These are phyloP conservation scores for Ajuga chamaepitys DNA, from an alignment of 257 asterid species.

Conservation along the genomic window DNA sequence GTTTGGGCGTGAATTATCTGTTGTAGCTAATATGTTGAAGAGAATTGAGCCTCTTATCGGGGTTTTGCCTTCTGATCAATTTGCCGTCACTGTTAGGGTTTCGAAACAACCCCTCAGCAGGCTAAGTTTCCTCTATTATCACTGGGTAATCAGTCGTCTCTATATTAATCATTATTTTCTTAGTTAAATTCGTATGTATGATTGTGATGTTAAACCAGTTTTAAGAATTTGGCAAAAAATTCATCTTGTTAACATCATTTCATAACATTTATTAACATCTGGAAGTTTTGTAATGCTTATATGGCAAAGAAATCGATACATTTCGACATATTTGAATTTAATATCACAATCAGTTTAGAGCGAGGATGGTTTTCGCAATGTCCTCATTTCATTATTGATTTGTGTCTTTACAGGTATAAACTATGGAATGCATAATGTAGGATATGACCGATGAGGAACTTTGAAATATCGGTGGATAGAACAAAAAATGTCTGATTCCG, in stretches of 20 bases:
- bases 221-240: not conserved
- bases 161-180: not conserved
- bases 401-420: constrained; percentile 57
- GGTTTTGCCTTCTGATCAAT: constrained; percentile 89
- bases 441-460: constrained; percentile 78
- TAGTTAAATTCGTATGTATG: not conserved
- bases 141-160: constrained; percentile 58
- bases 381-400: not conserved
- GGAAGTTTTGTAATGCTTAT: not conserved
- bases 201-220: not conserved
- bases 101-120: constrained; percentile 66
- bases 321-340: not conserved
- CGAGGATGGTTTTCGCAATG: not conserved
- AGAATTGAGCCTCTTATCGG: constrained; percentile 93
- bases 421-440: constrained; percentile 98
- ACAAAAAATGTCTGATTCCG: constrained; percentile 7
- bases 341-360: not conserved
- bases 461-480: constrained; percentile 41
- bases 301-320: not conserved
- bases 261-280: too few species aligned
- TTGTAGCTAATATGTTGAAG: constrained; percentile 82
- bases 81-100: constrained; percentile 62
- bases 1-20: constrained; percentile 78
- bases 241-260: too few species aligned
- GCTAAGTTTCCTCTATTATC: constrained; percentile 73